Conservation (phyloP, 257 asterid species). For the Verbascum thapsus region DNA sequence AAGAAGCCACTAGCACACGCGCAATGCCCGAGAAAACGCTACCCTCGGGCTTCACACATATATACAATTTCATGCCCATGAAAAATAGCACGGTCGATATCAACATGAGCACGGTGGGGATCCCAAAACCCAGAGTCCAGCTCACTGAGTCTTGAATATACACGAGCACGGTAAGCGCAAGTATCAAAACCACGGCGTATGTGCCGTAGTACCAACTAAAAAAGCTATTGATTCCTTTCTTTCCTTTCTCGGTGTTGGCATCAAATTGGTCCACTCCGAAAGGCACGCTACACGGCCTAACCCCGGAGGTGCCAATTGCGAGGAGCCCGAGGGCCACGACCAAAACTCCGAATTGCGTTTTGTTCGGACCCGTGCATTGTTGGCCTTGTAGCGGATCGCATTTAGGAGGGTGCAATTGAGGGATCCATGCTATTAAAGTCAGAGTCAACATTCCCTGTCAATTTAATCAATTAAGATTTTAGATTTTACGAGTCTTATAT, state of each 20-base stretch:
- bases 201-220: constrained; percentile 91
- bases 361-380: constrained; percentile 59
- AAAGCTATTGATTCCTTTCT: constrained; percentile 74
- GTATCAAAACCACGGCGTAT: constrained; percentile 59
- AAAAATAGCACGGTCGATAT: constrained; percentile 54
- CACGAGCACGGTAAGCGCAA: constrained; percentile 67
- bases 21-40: constrained; percentile 64
- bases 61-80: constrained; percentile 53
- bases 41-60: constrained; percentile 72
- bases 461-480: not conserved
- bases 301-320: constrained; percentile 71
- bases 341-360: constrained; percentile 53
- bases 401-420: constrained; percentile 65
- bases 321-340: constrained; percentile 47
- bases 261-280: constrained; percentile 96
- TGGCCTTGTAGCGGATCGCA: constrained; percentile 46
- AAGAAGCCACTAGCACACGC: constrained; percentile 53
- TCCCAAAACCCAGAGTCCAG: constrained; percentile 68
- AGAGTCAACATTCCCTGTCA: constrained; percentile 82
- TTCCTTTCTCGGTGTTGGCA: constrained; percentile 55
- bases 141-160: constrained; percentile 76
- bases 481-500: not conserved
- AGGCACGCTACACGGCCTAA: constrained; percentile 90
- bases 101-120: constrained; percentile 66
- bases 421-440: constrained; percentile 68